Conservation (phyloP, 2,329 filamentous ascomycete genomes). For the Claviceps sp. region DNA sequence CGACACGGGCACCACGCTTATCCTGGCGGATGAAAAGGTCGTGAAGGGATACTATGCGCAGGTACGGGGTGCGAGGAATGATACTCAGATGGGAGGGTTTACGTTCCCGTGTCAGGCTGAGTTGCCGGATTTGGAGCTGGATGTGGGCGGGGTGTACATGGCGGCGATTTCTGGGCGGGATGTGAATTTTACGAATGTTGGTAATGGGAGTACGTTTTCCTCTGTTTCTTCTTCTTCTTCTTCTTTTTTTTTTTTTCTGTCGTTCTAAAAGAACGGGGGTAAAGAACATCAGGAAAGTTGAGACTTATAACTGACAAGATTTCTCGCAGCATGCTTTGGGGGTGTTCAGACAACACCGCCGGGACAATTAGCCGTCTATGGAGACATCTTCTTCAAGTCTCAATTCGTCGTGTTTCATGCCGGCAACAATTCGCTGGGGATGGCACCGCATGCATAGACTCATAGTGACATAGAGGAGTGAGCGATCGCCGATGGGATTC, state of each 20-base stretch:
- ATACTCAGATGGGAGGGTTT: conserved; percentile 27
- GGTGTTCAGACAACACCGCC: conserved; percentile 48
- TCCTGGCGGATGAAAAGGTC: conserved; percentile 42
- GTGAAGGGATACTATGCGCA: conserved; percentile 34
- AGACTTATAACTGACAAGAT: background rate
- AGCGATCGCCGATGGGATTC: background rate
- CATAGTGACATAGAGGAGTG: conserved; percentile 1
- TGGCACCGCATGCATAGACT: conserved; percentile 24
- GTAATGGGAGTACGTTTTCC: conserved; percentile 30
- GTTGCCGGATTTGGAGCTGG: conserved; percentile 37
- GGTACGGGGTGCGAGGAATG: conserved; percentile 22
- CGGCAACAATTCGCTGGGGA: conserved; percentile 39
- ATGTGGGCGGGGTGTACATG: conserved; percentile 42
- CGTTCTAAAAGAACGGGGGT: background rate
- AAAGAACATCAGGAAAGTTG: background rate
- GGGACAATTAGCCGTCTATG: conserved; percentile 43
- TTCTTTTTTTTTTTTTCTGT: too few relatives aligned
- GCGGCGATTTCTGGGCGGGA: conserved; percentile 40
- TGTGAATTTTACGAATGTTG: conserved; percentile 38
- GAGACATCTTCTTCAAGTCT: conserved; percentile 48
- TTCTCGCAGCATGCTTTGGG: conserved; percentile 47
- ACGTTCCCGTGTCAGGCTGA: conserved; percentile 29
- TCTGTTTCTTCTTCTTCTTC: background rate
- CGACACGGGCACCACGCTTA: conserved; percentile 49
- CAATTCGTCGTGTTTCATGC: conserved; percentile 45